Percentiles rank a stretch among this genome's conserved stretches.
phyloP scores from a whole-genome alignment of 164 flowering plant genomes.

The Tinospora cordifolia region DNA sequence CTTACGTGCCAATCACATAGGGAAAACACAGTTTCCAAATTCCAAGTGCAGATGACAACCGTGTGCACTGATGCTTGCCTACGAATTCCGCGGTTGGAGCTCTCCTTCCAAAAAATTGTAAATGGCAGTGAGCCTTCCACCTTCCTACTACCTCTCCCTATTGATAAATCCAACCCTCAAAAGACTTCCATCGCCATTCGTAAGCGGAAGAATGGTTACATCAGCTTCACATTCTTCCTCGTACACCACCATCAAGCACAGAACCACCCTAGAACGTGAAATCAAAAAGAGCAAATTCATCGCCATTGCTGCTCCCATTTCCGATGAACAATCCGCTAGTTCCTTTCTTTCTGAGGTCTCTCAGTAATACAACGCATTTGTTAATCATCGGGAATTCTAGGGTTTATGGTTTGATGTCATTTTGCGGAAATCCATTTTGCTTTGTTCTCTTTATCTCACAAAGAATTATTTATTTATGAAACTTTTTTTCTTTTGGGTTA shows the following conservation, averaged over 20 bases:
- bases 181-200: constrained; percentile 2
- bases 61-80: too few relatives aligned
- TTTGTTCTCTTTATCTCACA: neutral
- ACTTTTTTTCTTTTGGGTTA: neutral
- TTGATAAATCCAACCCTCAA: constrained; percentile 9
- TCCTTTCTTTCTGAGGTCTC: constrained; percentile 73
- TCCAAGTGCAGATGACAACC: too few relatives aligned
- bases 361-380: neutral
- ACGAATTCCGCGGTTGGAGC: too few relatives aligned
- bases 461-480: neutral
- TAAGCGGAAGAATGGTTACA: constrained; percentile 10
- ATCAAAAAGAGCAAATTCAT: constrained; percentile 94
- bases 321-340: constrained; percentile 56
- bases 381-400: neutral
- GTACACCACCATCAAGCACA: constrained; percentile 57
- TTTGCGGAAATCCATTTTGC: neutral
- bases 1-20: too few relatives aligned
- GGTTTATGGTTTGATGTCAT: neutral
- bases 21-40: too few relatives aligned
- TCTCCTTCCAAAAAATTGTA: too few relatives aligned
- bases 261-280: constrained; percentile 43
- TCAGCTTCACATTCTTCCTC: constrained; percentile 26
- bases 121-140: too few relatives aligned
- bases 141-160: too few relatives aligned
- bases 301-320: constrained; percentile 69